phyloP scores from a whole-genome alignment of 495 filamentous ascomycete species.

The Lophiotrema nucula region DNA sequence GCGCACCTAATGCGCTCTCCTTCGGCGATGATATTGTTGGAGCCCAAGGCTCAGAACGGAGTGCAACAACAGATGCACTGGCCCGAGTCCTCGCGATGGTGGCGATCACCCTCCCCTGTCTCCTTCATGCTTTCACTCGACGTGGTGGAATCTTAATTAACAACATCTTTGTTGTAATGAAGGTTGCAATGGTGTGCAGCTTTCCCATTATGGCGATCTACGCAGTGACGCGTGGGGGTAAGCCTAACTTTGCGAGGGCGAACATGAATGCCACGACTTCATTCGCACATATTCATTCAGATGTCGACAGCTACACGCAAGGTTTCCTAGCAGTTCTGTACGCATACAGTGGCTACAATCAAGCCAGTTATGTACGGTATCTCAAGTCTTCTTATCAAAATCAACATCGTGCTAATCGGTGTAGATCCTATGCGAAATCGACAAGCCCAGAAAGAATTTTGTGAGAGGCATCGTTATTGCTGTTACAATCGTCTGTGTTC shows the following conservation, averaged over 20 bases:
- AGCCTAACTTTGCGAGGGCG: conserved; percentile 9
- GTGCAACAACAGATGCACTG: conserved; percentile 13
- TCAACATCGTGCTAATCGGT: too few relatives aligned
- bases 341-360: conserved; percentile 64
- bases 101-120: conserved; percentile 43
- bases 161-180: conserved; percentile 51
- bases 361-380: conserved; percentile 59
- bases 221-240: conserved; percentile 8
- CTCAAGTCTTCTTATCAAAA: conserved; percentile 41
- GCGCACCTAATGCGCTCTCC: conserved; percentile 48
- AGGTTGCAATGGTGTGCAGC: conserved; percentile 46
- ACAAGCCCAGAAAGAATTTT: conserved; percentile 63
- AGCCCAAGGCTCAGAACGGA: conserved; percentile 32
- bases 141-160: conserved; percentile 52
- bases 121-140: conserved; percentile 51
- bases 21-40: conserved; percentile 45
- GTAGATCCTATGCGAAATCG: conserved; percentile 51
- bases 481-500: conserved; percentile 56
- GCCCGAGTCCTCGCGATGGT: conserved; percentile 47
- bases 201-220: conserved; percentile 45
- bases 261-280: conserved; percentile 51
- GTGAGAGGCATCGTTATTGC: conserved; percentile 63
- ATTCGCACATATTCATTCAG: neutral
- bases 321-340: conserved; percentile 63
- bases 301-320: conserved; percentile 13